phyloP scores from a whole-genome alignment of 2,329 filamentous ascomycete genomes.

The Penicillium sp. region DNA sequence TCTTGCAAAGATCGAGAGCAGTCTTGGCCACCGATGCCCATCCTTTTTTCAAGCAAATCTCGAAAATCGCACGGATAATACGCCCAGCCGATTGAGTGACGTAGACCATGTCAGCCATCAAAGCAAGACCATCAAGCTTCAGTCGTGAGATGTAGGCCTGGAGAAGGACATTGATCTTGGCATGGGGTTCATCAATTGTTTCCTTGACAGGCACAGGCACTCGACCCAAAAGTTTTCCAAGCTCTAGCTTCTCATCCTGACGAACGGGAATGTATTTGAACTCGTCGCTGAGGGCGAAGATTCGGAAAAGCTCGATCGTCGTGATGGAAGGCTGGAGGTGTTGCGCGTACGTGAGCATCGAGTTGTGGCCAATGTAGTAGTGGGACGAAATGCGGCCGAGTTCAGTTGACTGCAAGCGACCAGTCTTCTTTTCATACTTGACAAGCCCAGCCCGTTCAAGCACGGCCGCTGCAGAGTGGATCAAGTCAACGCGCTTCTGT shows the following conservation, averaged over 20 bases:
- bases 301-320: conserved; percentile 90
- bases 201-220: conserved; percentile 97
- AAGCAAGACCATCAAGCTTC: conserved; percentile 83
- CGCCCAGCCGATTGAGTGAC: conserved; percentile 96
- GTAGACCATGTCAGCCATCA: conserved; percentile 98
- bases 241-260: conserved; percentile 93
- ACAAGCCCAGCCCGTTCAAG: conserved; percentile 82
- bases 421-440: conserved; percentile 93
- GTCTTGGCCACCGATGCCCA: conserved; percentile 92
- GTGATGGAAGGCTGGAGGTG: conserved; percentile 90
- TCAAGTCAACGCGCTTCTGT: conserved; percentile 94
- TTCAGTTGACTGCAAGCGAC: conserved; percentile 83
- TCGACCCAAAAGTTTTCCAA: conserved; percentile 80
- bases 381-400: conserved; percentile 93
- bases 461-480: conserved; percentile 85
- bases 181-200: conserved; percentile 90
- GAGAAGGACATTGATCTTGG: conserved; percentile 95
- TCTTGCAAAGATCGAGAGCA: conserved; percentile 92
- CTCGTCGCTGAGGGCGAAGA: conserved; percentile 92
- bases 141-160: conserved; percentile 95
- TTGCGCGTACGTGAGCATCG: conserved; percentile 95
- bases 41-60: conserved; percentile 94
- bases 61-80: conserved; percentile 91
- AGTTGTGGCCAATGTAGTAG: conserved; percentile 95
- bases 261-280: conserved; percentile 99